A percentile compares a stretch with the other conserved stretches of the same genome.
phyloP scores from a whole-genome alignment of 768 basidiomycete genomes.

The Tricholoma furcatifolium region DNA sequence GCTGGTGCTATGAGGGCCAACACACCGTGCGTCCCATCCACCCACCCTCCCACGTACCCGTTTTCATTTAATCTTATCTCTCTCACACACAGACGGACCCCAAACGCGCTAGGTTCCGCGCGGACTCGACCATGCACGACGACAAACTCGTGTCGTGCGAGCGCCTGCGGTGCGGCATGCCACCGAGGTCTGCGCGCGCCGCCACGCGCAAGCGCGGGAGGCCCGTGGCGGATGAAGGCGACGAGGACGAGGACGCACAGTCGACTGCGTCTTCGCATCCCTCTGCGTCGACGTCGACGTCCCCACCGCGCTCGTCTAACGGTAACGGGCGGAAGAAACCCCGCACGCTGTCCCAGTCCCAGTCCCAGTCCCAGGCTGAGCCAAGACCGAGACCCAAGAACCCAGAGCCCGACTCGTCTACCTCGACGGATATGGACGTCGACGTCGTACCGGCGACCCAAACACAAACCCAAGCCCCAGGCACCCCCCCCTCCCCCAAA shows the following conservation, averaged over 20 bases:
- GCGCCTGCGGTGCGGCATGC: conserved; percentile 52
- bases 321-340: conserved; percentile 30
- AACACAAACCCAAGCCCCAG: neutral
- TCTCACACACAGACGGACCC: conserved; percentile 57
- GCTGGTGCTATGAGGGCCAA: conserved; percentile 84
- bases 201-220: conserved; percentile 30
- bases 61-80: conserved; percentile 5
- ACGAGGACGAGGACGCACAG: conserved; percentile 14
- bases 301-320: conserved; percentile 16
- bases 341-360: conserved; percentile 4
- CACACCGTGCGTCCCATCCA: conserved; percentile 62
- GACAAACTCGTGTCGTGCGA: conserved; percentile 71
- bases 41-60: conserved; percentile 73
- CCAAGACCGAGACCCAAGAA: conserved; percentile 3
- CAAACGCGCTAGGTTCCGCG: conserved; percentile 77
- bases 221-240: conserved; percentile 8
- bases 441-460: conserved; percentile 10
- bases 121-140: conserved; percentile 64
- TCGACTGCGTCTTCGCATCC: conserved; percentile 11
- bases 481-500: conserved; percentile 15
- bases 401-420: too few relatives aligned
- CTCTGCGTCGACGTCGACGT: conserved; percentile 14
- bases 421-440: conserved; percentile 23
- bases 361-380: conserved; percentile 1
- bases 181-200: conserved; percentile 24